A percentile compares a stretch with the other conserved stretches of the same genome.
Conservation (phyloP, 2,329 filamentous ascomycete species). For the Neopestalotiopsis clavispora region DNA sequence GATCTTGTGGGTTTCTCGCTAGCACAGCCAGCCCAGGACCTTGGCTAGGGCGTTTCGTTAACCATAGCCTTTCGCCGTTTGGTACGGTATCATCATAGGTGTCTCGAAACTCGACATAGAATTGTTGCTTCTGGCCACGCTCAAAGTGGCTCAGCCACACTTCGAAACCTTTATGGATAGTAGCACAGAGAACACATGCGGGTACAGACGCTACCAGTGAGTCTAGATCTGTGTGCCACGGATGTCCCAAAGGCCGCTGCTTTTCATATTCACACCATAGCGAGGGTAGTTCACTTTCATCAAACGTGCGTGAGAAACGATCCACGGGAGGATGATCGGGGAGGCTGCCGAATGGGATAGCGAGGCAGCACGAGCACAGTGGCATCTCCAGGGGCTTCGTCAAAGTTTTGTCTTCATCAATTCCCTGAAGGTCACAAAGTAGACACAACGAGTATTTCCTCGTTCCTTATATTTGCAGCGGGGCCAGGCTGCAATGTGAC, state of each 20-base stretch:
- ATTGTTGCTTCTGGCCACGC: neutral
- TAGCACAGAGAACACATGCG: slow-evolving; percentile 12
- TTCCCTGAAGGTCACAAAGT: neutral
- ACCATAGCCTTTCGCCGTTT: neutral
- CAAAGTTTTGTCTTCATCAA: neutral
- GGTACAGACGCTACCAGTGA: slow-evolving; percentile 3
- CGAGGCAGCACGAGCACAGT: neutral
- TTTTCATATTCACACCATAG: neutral
- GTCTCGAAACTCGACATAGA: neutral
- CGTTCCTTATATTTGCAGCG: neutral
- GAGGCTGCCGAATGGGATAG: neutral
- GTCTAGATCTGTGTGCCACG: slow-evolving; percentile 15
- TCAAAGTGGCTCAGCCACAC: slow-evolving; percentile 9
- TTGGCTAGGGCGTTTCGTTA: neutral
- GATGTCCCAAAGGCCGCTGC: slow-evolving; percentile 1
- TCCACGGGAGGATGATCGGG: neutral
- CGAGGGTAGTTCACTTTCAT: neutral
- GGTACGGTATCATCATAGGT: neutral
- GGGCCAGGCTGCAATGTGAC: neutral
- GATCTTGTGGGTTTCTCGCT: too few species aligned
- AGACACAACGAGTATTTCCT: neutral
- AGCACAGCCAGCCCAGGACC: neutral
- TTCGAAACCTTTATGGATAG: slow-evolving; percentile 10
- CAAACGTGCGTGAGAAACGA: neutral
- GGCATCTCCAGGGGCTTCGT: neutral